Percentiles rank a stretch among this genome's conserved stretches.
Evolutionary conservation across 2,329 filamentous ascomycete species (phyloP).

Genomic region (Hypoxylon rubiginosum): DNA sequence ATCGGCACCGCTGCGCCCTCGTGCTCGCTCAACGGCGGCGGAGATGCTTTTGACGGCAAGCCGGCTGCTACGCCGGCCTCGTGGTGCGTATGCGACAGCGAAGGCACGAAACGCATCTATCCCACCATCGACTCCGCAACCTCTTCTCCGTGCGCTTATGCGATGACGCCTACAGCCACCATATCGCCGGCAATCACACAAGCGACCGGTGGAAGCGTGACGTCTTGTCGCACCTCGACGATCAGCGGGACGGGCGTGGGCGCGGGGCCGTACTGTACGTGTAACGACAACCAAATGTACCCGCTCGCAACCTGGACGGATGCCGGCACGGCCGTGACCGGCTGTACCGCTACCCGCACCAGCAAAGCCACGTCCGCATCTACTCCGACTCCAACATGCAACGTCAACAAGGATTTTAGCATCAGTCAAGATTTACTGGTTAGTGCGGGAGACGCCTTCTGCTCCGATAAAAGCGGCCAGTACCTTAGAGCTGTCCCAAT

Average conservation of each 20-base stretch:
- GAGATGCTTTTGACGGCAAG: slow-evolving; percentile 2
- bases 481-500: no score
- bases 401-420: no score
- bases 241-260: not conserved
- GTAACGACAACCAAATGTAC: not conserved
- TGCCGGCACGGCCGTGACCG: not conserved
- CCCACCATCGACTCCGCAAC: not conserved
- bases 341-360: not conserved
- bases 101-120: not conserved
- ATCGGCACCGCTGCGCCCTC: not conserved
- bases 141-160: not conserved
- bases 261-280: not conserved
- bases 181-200: not conserved
- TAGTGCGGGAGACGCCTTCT: no score
- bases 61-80: not conserved
- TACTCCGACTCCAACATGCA: not conserved
- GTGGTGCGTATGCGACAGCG: not conserved
- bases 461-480: no score
- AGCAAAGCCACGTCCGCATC: not conserved
- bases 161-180: not conserved
- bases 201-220: not conserved
- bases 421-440: no score
- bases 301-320: not conserved
- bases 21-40: not conserved
- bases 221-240: not conserved